Conservation (phyloP, 345 rosid genomes). For the Streptanthus diversifolius region DNA sequence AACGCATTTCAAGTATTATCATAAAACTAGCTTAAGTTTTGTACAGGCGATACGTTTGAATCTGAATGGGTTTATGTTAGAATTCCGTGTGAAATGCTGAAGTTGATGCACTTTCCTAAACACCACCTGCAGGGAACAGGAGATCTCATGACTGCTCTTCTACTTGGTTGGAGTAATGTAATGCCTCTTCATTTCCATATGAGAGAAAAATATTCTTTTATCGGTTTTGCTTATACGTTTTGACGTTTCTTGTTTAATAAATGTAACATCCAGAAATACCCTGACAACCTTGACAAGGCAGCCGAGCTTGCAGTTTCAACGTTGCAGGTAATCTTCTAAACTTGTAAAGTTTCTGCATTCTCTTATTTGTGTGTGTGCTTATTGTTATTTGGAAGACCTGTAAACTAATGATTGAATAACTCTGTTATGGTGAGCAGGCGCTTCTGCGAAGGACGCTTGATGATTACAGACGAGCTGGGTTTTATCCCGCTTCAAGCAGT, state of each 20-base stretch:
- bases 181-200: conserved; percentile 19
- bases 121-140: conserved; percentile 77
- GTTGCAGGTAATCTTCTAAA: conserved; percentile 64
- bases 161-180: conserved; percentile 99
- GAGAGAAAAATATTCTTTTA: neutral
- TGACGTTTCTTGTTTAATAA: neutral
- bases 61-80: neutral
- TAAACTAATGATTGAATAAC: conserved; percentile 9
- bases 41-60: neutral
- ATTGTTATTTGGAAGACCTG: neutral
- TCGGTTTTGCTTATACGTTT: neutral
- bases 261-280: conserved; percentile 64
- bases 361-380: too few relatives aligned
- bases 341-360: neutral
- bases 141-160: conserved; percentile 94
- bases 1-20: neutral
- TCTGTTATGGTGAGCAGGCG: conserved; percentile 43
- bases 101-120: neutral
- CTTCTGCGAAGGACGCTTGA: conserved; percentile 68
- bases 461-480: conserved; percentile 63
- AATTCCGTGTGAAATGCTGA: conserved; percentile 23
- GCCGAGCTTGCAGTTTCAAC: conserved; percentile 98
- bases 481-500: conserved; percentile 65
- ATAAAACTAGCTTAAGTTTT: conserved; percentile 2
- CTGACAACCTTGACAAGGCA: conserved; percentile 68